phyloP scores from a whole-genome alignment of 345 rosid genomes.

The Citropsis articulata region DNA sequence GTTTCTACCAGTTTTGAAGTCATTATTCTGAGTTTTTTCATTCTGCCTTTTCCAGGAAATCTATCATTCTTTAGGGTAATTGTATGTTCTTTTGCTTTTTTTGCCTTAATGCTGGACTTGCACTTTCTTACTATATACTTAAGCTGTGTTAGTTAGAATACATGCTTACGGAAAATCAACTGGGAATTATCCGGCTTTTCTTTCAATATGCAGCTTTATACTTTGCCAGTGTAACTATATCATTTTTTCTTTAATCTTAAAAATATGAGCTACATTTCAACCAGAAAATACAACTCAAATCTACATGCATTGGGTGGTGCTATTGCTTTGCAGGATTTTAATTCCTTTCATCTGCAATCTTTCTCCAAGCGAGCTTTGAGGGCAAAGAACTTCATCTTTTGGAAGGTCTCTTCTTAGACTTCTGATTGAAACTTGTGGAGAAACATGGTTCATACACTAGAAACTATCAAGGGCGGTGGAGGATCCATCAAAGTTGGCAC shows the following conservation, averaged over 20 bases:
- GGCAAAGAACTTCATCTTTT: slow-evolving; percentile 9
- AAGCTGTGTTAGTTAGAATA: not conserved
- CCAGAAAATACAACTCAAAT: slow-evolving; percentile 6
- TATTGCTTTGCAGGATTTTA: slow-evolving; percentile 11
- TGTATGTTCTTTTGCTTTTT: not conserved
- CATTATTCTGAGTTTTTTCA: not conserved
- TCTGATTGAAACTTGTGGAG: slow-evolving; percentile 5
- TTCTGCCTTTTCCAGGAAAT: not conserved
- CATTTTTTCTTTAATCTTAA: not conserved
- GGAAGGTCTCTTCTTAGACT: slow-evolving; percentile 9
- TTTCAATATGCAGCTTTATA: not conserved
- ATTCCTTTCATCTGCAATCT: not conserved
- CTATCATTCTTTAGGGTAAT: not conserved
- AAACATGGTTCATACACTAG: slow-evolving; percentile 76
- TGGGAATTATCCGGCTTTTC: not conserved
- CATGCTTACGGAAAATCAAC: not conserved
- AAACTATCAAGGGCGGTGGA: slow-evolving; percentile 76
- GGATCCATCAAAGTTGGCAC: slow-evolving; percentile 87
- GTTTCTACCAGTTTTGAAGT: not conserved
- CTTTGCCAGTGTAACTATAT: not conserved
- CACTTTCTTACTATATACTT: not conserved
- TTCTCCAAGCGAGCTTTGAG: not conserved
- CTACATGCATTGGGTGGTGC: not conserved
- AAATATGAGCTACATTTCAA: not conserved
- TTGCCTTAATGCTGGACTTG: not conserved